Evolutionary conservation across 2,329 filamentous ascomycete species (phyloP).

Genomic region (Aspergillus proliferans): DNA sequence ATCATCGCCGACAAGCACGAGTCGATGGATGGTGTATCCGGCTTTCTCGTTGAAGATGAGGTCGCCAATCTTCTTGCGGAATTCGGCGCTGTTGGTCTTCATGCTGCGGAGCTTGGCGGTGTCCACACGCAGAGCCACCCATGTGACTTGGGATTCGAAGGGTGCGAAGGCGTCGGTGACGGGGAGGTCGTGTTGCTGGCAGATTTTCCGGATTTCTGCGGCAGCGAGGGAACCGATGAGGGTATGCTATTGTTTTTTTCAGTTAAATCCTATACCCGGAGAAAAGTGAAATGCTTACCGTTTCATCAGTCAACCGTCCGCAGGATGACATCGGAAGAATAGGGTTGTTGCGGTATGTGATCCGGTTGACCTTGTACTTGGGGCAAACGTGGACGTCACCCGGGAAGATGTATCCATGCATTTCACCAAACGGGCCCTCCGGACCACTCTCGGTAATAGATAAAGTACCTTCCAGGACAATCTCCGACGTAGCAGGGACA

Average conservation of each 20-base stretch:
- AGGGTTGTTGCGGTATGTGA: conserved; percentile 44
- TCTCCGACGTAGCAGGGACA: conserved; percentile 47
- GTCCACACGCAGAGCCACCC: conserved; percentile 52
- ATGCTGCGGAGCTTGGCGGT: conserved; percentile 50
- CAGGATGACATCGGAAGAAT: conserved; percentile 44
- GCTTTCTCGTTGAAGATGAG: conserved; percentile 39
- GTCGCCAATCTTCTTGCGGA: conserved; percentile 39
- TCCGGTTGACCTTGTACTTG: conserved; percentile 40
- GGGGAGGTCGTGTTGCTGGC: conserved; percentile 34
- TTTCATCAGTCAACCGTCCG: conserved; percentile 43
- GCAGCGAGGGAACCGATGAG: conserved; percentile 40
- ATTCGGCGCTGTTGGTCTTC: conserved; percentile 42
- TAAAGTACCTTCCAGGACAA: conserved; percentile 46
- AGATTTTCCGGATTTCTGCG: conserved; percentile 37
- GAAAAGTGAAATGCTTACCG: conserved; percentile 17
- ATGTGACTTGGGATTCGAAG: conserved; percentile 45
- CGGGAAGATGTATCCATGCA: conserved; percentile 42
- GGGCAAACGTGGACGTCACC: conserved; percentile 36
- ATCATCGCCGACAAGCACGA: conserved; percentile 46
- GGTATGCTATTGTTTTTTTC: conserved; percentile 22
- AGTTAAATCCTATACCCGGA: background rate
- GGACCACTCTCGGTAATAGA: conserved; percentile 38
- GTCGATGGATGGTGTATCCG: conserved; percentile 38
- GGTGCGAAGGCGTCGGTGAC: conserved; percentile 41
- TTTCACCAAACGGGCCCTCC: conserved; percentile 49